Base-by-base conservation (phyloP, 495 filamentous ascomycete species). In the Lasiosphaeria hispida region DNA sequence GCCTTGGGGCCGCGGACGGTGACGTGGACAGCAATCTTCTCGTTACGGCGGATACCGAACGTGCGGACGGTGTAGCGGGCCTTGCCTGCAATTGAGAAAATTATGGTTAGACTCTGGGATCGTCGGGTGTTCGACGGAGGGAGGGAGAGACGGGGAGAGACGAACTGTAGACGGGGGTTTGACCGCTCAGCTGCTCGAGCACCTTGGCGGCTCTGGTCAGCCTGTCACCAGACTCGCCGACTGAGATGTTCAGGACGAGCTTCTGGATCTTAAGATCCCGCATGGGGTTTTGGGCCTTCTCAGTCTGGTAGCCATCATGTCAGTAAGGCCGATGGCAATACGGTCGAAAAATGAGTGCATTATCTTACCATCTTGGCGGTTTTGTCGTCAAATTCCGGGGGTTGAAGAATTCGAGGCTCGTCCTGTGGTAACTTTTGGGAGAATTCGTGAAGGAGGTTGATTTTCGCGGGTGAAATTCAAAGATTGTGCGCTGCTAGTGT, bases 1-100 rank as follows among this genome's bases (percentile, higher is more conserved):
- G 95, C 95, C 87, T 99, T 99, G 80, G 95, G 91, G 67, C 95
- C 95, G 73, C 95, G 94, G 80, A 99, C 92, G 74, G 95, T 99
- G 73, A 99, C 95, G 81, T 99, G 95, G 58, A 99, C 95, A 63
- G 95, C 84, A 72, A 98, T 97, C 88, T 97, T 98, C 77, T 98
- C 94, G 86, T 98, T 97, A 89, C 94, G 91, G 74, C 95, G 93
- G 85, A 99, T 99, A 87, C 95, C 95, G 84, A 99, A 99, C 73
- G 92, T 97, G 80, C 95, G 92, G 85, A 99, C 95, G 67, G 95
- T 99, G 87, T 97, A 99, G 72, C 95, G 91, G 77, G 95, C 95
- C 87, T 99, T 99, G 89, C 88, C 88, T 91, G 70, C 23, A 5
- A 30, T 67, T 59, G 34, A 23, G 18, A 36, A n/a, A 45, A 10